Evolutionary conservation across 2,329 filamentous ascomycete species (phyloP).

Genomic region (Arthroderma sp.): DNA sequence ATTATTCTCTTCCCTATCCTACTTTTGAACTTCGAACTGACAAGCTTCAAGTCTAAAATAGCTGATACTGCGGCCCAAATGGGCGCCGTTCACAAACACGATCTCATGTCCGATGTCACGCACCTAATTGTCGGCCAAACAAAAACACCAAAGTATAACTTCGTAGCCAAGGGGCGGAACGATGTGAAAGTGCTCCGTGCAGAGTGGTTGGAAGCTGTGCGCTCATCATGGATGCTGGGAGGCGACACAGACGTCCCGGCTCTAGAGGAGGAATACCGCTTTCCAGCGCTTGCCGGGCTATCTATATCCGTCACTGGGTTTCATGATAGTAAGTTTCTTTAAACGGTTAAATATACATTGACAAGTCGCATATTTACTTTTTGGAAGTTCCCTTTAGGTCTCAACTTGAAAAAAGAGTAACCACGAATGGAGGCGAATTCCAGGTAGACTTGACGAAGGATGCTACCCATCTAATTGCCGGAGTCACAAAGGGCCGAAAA

Average conservation of each 20-base stretch:
- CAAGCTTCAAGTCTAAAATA: slow-evolving; percentile 24
- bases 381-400: slow-evolving; percentile 41
- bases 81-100: slow-evolving; percentile 75
- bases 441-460: slow-evolving; percentile 73
- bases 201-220: slow-evolving; percentile 73
- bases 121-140: slow-evolving; percentile 85
- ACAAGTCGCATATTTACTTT: background rate
- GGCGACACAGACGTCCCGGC: slow-evolving; percentile 57
- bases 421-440: slow-evolving; percentile 65
- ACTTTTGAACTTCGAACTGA: background rate
- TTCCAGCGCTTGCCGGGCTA: slow-evolving; percentile 38
- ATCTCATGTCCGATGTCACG: slow-evolving; percentile 90
- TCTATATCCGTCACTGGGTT: slow-evolving; percentile 59
- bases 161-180: slow-evolving; percentile 76
- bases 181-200: slow-evolving; percentile 73
- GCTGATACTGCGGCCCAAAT: slow-evolving; percentile 53
- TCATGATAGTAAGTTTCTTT: slow-evolving; percentile 42
- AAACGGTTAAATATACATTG: background rate
- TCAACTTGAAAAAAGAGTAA: slow-evolving; percentile 54
- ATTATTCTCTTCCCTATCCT: slow-evolving; percentile 4
- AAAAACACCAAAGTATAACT: slow-evolving; percentile 85
- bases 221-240: slow-evolving; percentile 67
- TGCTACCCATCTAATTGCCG: slow-evolving; percentile 79
- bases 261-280: slow-evolving; percentile 48
- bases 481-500: slow-evolving; percentile 69